phyloP scores from a whole-genome alignment of 1,284 basidiomycete species.

The Limonomyces culmigenus region DNA sequence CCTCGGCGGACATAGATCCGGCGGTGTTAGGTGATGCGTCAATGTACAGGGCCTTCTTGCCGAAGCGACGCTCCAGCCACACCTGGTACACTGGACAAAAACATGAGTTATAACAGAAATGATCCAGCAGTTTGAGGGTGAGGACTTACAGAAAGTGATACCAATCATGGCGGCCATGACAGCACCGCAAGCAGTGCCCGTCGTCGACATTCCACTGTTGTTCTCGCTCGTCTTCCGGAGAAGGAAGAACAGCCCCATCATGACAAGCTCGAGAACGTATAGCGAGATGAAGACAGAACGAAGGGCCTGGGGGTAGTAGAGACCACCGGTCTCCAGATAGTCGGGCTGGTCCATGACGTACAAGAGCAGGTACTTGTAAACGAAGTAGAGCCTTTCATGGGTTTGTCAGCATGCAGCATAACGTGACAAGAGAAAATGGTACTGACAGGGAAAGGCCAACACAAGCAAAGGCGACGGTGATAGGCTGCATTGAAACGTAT shows the following conservation, averaged over 20 bases:
- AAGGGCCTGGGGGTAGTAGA: slow-evolving; percentile 1
- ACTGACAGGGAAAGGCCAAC: slow-evolving; percentile 50
- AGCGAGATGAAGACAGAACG: slow-evolving; percentile 47
- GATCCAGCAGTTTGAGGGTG: slow-evolving; percentile 5
- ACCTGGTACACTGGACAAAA: slow-evolving; percentile 12
- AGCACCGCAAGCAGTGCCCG: slow-evolving; percentile 20
- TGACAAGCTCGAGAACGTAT: slow-evolving; percentile 61
- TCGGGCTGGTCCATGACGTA: slow-evolving; percentile 48
- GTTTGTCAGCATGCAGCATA: not conserved
- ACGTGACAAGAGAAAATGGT: not conserved
- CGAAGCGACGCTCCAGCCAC: not conserved
- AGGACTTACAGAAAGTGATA: slow-evolving; percentile 36
- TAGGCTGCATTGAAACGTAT: slow-evolving; percentile 75
- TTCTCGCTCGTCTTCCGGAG: slow-evolving; percentile 29
- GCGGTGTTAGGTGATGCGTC: not conserved
- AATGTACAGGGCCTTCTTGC: not conserved
- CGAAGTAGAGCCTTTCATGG: slow-evolving; percentile 28
- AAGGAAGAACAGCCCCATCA: slow-evolving; percentile 70
- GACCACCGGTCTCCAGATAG: not conserved
- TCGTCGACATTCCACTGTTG: slow-evolving; percentile 38
- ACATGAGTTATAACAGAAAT: slow-evolving; percentile 16
- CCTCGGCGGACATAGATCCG: not conserved
- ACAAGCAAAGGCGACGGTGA: slow-evolving; percentile 74
- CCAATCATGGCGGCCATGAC: slow-evolving; percentile 66
- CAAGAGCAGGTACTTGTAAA: slow-evolving; percentile 73